phyloP scores from a whole-genome alignment of 108 stramenopile genomes.

The Cyclostephanos tholiformis region DNA sequence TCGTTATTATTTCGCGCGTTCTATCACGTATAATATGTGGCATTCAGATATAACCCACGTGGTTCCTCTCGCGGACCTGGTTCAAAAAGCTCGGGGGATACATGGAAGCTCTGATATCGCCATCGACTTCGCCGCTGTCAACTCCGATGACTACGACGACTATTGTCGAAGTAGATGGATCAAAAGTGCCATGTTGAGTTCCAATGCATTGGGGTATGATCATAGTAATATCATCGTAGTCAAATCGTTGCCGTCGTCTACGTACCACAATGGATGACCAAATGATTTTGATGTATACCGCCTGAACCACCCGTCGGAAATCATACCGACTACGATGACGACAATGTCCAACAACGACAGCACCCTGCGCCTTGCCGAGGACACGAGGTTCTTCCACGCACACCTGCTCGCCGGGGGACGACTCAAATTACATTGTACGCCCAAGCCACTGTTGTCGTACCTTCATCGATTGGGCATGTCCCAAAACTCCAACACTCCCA shows the following conservation, averaged over 20 bases:
- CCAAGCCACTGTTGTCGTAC: slow-evolving; percentile 72
- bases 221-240: too few species aligned
- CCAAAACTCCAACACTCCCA: slow-evolving; percentile 79
- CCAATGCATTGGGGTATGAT: too few species aligned
- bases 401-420: slow-evolving; percentile 65
- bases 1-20: background rate
- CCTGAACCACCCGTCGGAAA: slow-evolving; percentile 54
- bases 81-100: too few species aligned
- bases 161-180: slow-evolving; percentile 10
- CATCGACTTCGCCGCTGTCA: slow-evolving; percentile 12
- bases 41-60: too few species aligned
- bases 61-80: too few species aligned
- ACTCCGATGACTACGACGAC: slow-evolving; percentile 6
- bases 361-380: slow-evolving; percentile 84
- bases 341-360: too few species aligned
- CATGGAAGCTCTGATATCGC: slow-evolving; percentile 73
- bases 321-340: background rate
- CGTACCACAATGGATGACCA: slow-evolving; percentile 4
- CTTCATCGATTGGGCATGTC: slow-evolving; percentile 71
- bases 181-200: too few species aligned
- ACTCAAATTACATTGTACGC: too few species aligned
- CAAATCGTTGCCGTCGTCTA: background rate
- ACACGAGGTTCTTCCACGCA: slow-evolving; percentile 84
- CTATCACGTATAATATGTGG: too few species aligned
- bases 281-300: slow-evolving; percentile 22